These are phyloP conservation scores for Penicillium sp. DNA, from an alignment of 2,329 filamentous ascomycete genomes.

Conservation along the genomic window DNA sequence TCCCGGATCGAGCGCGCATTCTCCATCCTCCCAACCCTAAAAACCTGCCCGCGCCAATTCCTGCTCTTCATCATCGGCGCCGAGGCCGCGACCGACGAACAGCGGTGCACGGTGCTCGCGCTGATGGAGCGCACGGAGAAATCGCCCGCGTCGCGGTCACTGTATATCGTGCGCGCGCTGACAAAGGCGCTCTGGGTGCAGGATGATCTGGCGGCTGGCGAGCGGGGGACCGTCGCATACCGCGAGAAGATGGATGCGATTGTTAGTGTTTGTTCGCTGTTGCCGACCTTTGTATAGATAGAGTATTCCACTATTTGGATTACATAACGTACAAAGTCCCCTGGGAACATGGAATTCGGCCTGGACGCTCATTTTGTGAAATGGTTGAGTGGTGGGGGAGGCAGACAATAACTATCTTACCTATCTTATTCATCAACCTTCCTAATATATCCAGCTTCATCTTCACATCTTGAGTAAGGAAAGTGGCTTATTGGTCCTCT, in stretches of 20 bases:
- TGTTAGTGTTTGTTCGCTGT: slow-evolving; percentile 16
- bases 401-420: too few relatives aligned
- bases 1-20: slow-evolving; percentile 7
- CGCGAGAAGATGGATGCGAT: slow-evolving; percentile 12
- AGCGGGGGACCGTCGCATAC: slow-evolving; percentile 8
- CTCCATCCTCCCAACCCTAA: neutral
- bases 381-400: too few relatives aligned
- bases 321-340: too few relatives aligned
- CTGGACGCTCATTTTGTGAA: too few relatives aligned
- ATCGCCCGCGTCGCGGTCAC: slow-evolving; percentile 6
- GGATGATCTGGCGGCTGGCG: slow-evolving; percentile 20
- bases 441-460: too few relatives aligned
- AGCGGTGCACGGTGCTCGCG: slow-evolving; percentile 14
- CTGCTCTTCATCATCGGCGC: slow-evolving; percentile 18
- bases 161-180: slow-evolving; percentile 5
- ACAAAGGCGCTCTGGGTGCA: slow-evolving; percentile 18
- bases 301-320: too few relatives aligned
- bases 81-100: slow-evolving; percentile 15
- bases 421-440: too few relatives aligned
- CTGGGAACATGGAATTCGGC: too few relatives aligned
- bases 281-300: slow-evolving; percentile 13
- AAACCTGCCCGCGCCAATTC: slow-evolving; percentile 15
- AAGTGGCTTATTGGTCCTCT: too few relatives aligned
- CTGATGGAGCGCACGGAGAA: slow-evolving; percentile 14
- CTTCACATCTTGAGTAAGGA: too few relatives aligned